phyloP scores from a whole-genome alignment of 2,329 filamentous ascomycete genomes.

The Hymenoscyphus occultus region DNA sequence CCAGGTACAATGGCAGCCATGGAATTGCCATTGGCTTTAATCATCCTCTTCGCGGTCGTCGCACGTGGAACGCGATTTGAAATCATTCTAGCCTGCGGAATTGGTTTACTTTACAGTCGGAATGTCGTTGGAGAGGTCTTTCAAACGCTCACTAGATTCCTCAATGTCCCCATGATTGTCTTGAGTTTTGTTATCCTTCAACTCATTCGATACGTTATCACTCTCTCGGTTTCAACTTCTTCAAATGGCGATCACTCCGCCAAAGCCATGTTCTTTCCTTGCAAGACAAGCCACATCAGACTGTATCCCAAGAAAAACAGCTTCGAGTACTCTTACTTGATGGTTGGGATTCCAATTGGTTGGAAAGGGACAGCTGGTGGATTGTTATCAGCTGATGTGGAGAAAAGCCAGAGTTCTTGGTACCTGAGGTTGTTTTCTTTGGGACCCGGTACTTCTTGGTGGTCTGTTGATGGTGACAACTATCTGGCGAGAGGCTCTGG shows the following conservation, averaged over 20 bases:
- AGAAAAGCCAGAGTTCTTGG: conserved; percentile 29
- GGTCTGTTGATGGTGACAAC: conserved; percentile 56
- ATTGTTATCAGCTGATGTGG: conserved; percentile 50
- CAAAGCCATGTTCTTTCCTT: conserved; percentile 58
- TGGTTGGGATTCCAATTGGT: conserved; percentile 65
- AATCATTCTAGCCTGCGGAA: background rate
- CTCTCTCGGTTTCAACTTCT: conserved; percentile 17
- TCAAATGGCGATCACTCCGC: conserved; percentile 16
- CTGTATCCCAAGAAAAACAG: conserved; percentile 65
- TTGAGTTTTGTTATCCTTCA: conserved; percentile 22
- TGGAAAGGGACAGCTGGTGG: conserved; percentile 54
- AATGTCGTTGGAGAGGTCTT: conserved; percentile 8
- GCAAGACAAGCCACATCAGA: conserved; percentile 61
- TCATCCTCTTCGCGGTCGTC: conserved; percentile 2
- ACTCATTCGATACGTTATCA: conserved; percentile 22
- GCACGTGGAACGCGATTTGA: conserved; percentile 9
- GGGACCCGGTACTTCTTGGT: conserved; percentile 42
- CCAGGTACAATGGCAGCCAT: background rate
- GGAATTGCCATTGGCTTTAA: background rate
- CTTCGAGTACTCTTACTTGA: conserved; percentile 69
- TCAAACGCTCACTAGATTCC: conserved; percentile 14
- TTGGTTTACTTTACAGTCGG: background rate
- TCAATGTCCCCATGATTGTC: conserved; percentile 19
- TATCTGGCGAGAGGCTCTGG: conserved; percentile 56
- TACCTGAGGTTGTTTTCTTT: conserved; percentile 34